phyloP scores from a whole-genome alignment of 305 asterid genomes.

The Euphrasia arctica region DNA sequence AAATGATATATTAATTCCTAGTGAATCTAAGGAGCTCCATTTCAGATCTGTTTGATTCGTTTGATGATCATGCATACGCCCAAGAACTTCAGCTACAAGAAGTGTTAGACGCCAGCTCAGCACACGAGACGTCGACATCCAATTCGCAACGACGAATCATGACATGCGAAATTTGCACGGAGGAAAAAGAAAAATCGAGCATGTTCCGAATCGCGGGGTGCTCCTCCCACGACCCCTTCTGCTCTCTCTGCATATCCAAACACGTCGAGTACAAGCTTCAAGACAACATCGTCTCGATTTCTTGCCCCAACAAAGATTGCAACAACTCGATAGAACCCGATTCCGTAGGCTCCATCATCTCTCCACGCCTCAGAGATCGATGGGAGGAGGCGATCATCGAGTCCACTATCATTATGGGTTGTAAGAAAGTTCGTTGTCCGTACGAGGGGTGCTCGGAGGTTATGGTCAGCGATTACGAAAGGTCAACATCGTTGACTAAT shows the following conservation, averaged over 20 bases:
- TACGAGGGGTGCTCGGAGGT: constrained; percentile 34
- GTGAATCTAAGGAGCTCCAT: background rate
- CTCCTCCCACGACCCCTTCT: constrained; percentile 30
- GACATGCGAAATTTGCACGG: constrained; percentile 35
- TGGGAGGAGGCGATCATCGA: constrained; percentile 38
- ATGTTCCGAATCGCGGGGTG: constrained; percentile 34
- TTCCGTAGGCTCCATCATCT: constrained; percentile 19
- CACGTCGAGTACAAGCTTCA: constrained; percentile 39
- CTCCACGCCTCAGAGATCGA: constrained; percentile 20
- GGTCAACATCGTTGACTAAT: background rate
- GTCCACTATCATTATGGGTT: constrained; percentile 24
- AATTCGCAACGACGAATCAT: background rate
- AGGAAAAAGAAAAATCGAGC: constrained; percentile 25
- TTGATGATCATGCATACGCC: constrained; percentile 21
- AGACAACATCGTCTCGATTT: constrained; percentile 24
- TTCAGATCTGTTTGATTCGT: constrained; percentile 20
- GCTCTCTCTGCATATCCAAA: constrained; percentile 31
- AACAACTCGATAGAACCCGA: constrained; percentile 26
- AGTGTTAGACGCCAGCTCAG: constrained; percentile 2
- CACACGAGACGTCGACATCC: background rate
- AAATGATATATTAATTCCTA: too few species aligned
- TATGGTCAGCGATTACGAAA: constrained; percentile 30
- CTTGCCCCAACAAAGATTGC: constrained; percentile 38
- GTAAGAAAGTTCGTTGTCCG: constrained; percentile 42
- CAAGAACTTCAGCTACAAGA: constrained; percentile 40